Percentiles rank a stretch among this genome's conserved stretches.
These are phyloP conservation scores for Fulvia fulva DNA, from an alignment of 2,329 filamentous ascomycete genomes.

Conservation along the genomic window DNA sequence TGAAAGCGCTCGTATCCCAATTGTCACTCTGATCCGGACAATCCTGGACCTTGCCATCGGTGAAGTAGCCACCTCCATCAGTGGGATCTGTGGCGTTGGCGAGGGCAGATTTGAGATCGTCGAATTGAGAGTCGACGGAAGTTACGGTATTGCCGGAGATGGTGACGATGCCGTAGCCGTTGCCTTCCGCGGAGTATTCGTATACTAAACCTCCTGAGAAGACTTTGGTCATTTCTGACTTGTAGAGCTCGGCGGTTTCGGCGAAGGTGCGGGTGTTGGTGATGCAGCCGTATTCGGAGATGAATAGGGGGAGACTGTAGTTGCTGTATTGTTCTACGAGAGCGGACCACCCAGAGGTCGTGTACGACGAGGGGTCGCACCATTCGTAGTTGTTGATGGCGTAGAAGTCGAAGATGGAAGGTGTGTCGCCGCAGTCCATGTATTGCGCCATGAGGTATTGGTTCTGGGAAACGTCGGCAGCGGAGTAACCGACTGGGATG, in stretches of 20 bases:
- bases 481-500: slow-evolving; percentile 76
- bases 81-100: slow-evolving; percentile 47
- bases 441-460: slow-evolving; percentile 80
- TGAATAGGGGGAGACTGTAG: slow-evolving; percentile 80
- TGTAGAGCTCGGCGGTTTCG: slow-evolving; percentile 76
- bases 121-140: slow-evolving; percentile 56
- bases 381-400: slow-evolving; percentile 86
- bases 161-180: slow-evolving; percentile 74
- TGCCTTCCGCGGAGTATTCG: slow-evolving; percentile 80
- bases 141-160: slow-evolving; percentile 52
- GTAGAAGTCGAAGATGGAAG: slow-evolving; percentile 80
- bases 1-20: slow-evolving; percentile 51
- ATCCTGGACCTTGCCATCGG: slow-evolving; percentile 46
- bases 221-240: slow-evolving; percentile 72
- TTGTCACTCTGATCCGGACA: slow-evolving; percentile 52
- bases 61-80: slow-evolving; percentile 57
- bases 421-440: slow-evolving; percentile 78
- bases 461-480: slow-evolving; percentile 78
- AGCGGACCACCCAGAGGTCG: slow-evolving; percentile 69
- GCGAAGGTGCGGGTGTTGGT: slow-evolving; percentile 75
- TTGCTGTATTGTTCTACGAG: slow-evolving; percentile 83
- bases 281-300: slow-evolving; percentile 85
- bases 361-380: slow-evolving; percentile 68
- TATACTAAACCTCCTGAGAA: slow-evolving; percentile 96
- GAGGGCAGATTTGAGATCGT: slow-evolving; percentile 50